Evolutionary conservation across 2,329 filamentous ascomycete genomes (phyloP), one percentile per base, ranked within the genome.

Genomic region (Fusarium nematophilum): DNA sequence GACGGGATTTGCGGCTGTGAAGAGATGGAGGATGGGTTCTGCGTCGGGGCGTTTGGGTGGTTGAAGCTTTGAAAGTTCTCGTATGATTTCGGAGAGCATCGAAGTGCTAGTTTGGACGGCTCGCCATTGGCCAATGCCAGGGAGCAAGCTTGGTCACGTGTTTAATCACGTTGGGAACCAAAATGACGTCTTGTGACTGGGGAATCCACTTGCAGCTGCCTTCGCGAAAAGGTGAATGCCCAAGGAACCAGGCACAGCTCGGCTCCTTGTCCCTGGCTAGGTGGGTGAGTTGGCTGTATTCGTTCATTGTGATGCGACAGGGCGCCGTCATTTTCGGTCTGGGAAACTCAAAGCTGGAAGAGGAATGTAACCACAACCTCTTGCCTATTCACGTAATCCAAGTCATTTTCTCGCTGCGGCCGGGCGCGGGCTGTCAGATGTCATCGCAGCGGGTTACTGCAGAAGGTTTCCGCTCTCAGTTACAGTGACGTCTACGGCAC

Each of bases 11-110:
- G 53, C 21, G 39, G 57, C 33, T 50, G 25, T 60, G 62, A 66
- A 42, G 36, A 37, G 48, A 42, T 59, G 52, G 44, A 57, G 48
- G 58, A 55, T 53, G 37, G 57, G 50, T 53, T 56, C 64, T 51
- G 43, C 53, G 54, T 61, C 57, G 36, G 18, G 59, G 57, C 42
- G 45, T 33, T 59, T 55, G 62, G 21, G 53, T 53, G 49, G 53
- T 61, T 58, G 50, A 68, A 69, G 66, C 67, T 66, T 65, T 54
- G 56, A 63, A 59, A 60, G n/a, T 64, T 62, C 66, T 72, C 69
- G 70, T 72, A 73, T 73, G 70, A 73, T 73, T 69, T 71, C 66
- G 64, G 64, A 38, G 47, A 54, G 44, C 59, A 52, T 53, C 53
- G 48, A 38, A 44, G 52, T 18, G 53, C 58, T 57, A 52, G 48